These are phyloP conservation scores for Penicillium parvum DNA, from an alignment of 495 filamentous ascomycete genomes.

Conservation along the genomic window DNA sequence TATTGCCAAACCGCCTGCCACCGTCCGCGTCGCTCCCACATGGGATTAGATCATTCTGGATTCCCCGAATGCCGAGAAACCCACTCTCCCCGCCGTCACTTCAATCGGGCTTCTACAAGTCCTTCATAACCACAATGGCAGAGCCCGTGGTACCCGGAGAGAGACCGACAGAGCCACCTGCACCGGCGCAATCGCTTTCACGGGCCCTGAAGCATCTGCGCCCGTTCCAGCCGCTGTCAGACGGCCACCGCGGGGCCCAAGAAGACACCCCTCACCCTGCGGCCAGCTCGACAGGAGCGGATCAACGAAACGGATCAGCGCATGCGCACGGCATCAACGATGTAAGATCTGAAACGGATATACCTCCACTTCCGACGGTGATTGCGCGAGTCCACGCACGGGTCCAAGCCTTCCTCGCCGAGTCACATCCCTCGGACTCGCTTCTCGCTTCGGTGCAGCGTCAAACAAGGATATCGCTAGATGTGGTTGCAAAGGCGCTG, in stretches of 20 bases:
- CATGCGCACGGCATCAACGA: constrained; percentile 3
- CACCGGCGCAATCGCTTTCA: constrained; percentile 1
- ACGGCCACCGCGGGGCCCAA: constrained; percentile 13
- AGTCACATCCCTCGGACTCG: constrained; percentile 50
- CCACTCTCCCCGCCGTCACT: constrained; percentile 17
- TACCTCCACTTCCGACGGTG: constrained; percentile 35
- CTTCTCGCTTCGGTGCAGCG: constrained; percentile 60
- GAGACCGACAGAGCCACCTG: not conserved
- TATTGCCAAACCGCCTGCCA: not conserved
- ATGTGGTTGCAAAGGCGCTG: constrained; percentile 68
- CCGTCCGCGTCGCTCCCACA: constrained; percentile 7
- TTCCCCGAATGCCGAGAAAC: constrained; percentile 17
- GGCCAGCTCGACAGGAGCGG: constrained; percentile 2
- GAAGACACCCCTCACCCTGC: constrained; percentile 2
- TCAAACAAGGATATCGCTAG: constrained; percentile 66
- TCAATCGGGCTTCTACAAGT: constrained; percentile 8
- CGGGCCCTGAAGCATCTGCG: constrained; percentile 16
- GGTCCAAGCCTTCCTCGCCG: constrained; percentile 64
- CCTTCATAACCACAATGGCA: constrained; percentile 12
- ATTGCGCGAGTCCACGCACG: constrained; percentile 60
- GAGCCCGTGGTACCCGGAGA: constrained; percentile 1
- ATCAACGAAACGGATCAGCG: constrained; percentile 9
- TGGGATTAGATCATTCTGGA: constrained; percentile 20
- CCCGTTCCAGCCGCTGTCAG: constrained; percentile 9
- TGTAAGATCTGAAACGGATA: not conserved